Percentiles rank a stretch among this genome's conserved stretches.
These are phyloP conservation scores for Neurospora africana DNA, from an alignment of 495 filamentous ascomycete genomes.

Conservation along the genomic window DNA sequence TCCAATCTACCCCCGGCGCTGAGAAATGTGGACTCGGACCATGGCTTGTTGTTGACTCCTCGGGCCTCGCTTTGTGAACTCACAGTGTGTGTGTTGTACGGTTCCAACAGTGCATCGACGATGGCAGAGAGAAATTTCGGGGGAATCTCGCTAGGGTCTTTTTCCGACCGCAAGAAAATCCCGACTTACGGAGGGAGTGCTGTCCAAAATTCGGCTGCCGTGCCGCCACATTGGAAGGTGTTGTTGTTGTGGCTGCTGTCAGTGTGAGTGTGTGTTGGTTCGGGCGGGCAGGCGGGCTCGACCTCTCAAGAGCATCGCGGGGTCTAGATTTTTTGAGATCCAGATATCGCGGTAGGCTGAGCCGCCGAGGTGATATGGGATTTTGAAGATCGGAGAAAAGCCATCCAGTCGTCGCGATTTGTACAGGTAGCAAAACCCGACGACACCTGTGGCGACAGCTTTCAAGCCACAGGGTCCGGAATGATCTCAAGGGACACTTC, in stretches of 20 bases:
- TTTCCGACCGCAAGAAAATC: neutral
- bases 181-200: neutral
- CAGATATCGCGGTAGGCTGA: neutral
- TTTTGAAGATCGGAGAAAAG: neutral
- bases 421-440: neutral
- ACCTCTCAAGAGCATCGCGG: neutral
- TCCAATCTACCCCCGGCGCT: neutral
- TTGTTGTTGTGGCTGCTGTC: neutral
- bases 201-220: neutral
- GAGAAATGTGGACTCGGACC: neutral
- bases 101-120: neutral
- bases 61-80: neutral
- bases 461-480: neutral
- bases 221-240: neutral
- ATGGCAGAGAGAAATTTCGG: neutral
- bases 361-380: neutral
- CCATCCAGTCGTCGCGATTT: neutral
- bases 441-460: neutral
- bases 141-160: neutral
- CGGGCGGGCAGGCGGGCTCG: neutral
- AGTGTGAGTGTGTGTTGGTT: neutral
- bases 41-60: neutral
- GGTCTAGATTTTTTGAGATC: neutral
- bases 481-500: neutral
- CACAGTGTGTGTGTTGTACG: neutral